Conservation (phyloP, 345 rosid genomes). For the Gossypium sturtianum region DNA sequence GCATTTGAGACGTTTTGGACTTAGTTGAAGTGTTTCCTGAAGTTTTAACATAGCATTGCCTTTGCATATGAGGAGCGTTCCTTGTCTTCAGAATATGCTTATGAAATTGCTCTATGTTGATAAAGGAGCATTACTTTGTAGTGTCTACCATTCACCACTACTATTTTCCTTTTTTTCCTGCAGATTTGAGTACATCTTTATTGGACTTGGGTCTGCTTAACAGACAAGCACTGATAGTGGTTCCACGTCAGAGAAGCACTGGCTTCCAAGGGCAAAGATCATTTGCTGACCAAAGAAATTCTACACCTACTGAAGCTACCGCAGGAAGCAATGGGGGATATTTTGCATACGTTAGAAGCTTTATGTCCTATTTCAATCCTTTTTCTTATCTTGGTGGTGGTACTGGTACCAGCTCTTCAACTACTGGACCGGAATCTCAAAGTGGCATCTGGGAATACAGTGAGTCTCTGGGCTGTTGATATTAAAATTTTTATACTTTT, state of each 20-base stretch:
- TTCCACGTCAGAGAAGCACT: constrained; percentile 42
- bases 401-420: constrained; percentile 30
- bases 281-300: constrained; percentile 23
- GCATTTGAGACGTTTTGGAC: not conserved
- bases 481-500: not conserved
- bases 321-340: constrained; percentile 50
- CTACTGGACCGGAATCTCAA: constrained; percentile 40
- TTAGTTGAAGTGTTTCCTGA: not conserved
- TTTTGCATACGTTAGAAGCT: constrained; percentile 44
- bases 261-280: constrained; percentile 33
- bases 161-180: constrained; percentile 15
- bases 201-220: constrained; percentile 60
- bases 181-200: constrained; percentile 72
- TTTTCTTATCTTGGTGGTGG: constrained; percentile 62
- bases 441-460: constrained; percentile 38
- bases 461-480: constrained; percentile 21
- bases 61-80: not conserved
- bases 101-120: not conserved
- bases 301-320: constrained; percentile 26
- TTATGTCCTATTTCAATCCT: constrained; percentile 68
- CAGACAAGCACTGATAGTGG: constrained; percentile 86
- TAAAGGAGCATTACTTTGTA: not conserved
- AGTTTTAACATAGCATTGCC: not conserved
- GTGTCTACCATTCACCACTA: not conserved
- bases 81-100: not conserved